Base-by-base conservation (phyloP, 352 stramenopile species). In the Pythium sukuiense region DNA sequence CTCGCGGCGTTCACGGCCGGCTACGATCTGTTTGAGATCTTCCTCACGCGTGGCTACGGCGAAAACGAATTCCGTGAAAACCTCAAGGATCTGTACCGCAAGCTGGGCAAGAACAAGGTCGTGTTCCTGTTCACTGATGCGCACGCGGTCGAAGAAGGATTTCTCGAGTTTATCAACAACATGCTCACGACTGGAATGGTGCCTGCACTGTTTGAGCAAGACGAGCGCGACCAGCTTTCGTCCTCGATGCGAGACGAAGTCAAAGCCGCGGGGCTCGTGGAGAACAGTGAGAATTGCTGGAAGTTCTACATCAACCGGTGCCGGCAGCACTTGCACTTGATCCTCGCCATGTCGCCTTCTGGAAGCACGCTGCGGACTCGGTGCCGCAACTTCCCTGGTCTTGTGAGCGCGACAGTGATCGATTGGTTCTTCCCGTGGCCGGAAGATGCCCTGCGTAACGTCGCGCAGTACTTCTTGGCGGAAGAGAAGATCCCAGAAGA, bases 341-440 rank as follows among this genome's bases (percentile, higher is more conserved):
- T 98, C 35, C 73, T 99, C 13, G 90, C 91, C 20, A 98, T 99
- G 96, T 98, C 88, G 13, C 96, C 96, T 5, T 97, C 88, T 2
- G 96, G 96, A 7, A 96, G 88, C 33, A 98, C 94, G 41, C 74
- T 99, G 18, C 87, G 96, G n/a, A 88, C 97, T 0, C 81, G 96
- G 0, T 99, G 96, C 59, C 83, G 96, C 20, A 98, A 98, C 61
- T 99, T 99, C 63, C 96, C 96, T 0, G 95, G 95, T 0, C 77
- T 98, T 0, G 89, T 99, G 4, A 97, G 87, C 13, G 92, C 87
- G 9, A 96, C 84, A 6, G 89, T 98, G 2, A 99, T 99, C 57
- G 95, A 99, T 64, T 99, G 95, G 95, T 98, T 99, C 73, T 98
- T 98, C 53, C 80, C 94, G 6, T 99, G 96, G 96, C 95, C 95